A percentile compares a stretch with the other conserved stretches of the same genome.
phyloP scores from a whole-genome alignment of 805 yeast species.

The Teunomyces pallodes region DNA sequence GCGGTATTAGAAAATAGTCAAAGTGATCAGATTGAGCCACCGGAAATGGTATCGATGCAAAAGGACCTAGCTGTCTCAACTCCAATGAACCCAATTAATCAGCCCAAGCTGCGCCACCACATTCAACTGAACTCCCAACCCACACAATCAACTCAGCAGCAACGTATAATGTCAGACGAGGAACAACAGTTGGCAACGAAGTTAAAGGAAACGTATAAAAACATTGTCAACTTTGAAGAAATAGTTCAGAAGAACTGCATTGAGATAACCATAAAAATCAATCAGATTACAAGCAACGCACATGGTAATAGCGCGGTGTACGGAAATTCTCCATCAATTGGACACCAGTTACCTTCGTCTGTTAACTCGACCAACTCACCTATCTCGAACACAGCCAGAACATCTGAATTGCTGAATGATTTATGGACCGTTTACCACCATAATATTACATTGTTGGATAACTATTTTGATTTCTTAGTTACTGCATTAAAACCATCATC shows the following conservation, averaged over 20 bases:
- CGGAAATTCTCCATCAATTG: constrained; percentile 13
- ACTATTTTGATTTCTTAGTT: constrained; percentile 68
- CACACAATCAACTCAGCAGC: constrained; percentile 6
- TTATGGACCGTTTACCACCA: constrained; percentile 71
- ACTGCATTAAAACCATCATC: constrained; percentile 66
- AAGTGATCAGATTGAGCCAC: constrained; percentile 2
- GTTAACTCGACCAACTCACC: constrained; percentile 10
- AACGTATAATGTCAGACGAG: constrained; percentile 48
- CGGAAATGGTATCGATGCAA: neutral
- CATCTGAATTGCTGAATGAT: constrained; percentile 54
- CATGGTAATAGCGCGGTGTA: constrained; percentile 23
- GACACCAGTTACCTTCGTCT: constrained; percentile 14
- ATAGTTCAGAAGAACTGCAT: constrained; percentile 69
- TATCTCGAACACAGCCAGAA: constrained; percentile 23
- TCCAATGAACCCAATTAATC: constrained; percentile 9
- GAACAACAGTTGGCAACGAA: constrained; percentile 67
- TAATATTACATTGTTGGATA: constrained; percentile 62
- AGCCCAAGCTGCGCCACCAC: constrained; percentile 1
- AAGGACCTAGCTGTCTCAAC: constrained; percentile 8
- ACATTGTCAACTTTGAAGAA: constrained; percentile 64
- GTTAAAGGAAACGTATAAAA: constrained; percentile 70
- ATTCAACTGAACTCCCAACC: constrained; percentile 7
- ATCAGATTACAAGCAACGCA: constrained; percentile 34
- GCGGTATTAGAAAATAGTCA: constrained; percentile 20
- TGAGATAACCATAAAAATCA: constrained; percentile 52